Evolutionary conservation across 2,329 filamentous ascomycete genomes (phyloP).

Genomic region (Xylariaceae sp.): DNA sequence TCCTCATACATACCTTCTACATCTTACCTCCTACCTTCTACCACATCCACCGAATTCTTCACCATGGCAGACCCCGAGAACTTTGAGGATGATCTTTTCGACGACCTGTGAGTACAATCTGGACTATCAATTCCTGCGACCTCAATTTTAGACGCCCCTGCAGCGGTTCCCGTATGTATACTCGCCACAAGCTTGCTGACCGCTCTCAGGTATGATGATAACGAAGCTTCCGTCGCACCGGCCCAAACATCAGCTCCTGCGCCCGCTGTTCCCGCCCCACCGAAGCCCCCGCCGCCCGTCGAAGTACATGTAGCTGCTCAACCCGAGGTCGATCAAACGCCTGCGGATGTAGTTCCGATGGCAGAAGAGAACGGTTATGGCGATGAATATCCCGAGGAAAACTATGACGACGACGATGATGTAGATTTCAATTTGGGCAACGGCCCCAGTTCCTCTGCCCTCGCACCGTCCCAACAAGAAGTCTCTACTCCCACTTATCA

Average conservation of each 20-base stretch:
- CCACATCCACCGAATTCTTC: conserved; percentile 18
- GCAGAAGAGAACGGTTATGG: conserved; percentile 39
- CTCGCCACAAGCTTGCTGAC: conserved; percentile 8
- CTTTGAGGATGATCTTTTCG: conserved; percentile 92
- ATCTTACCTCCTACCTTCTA: too few species aligned
- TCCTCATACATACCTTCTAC: too few species aligned
- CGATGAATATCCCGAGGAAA: conserved; percentile 48
- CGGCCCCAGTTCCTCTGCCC: conserved; percentile 36
- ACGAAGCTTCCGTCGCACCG: conserved; percentile 53
- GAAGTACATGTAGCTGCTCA: conserved; percentile 40
- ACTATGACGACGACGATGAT: conserved; percentile 58
- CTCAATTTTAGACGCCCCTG: neutral
- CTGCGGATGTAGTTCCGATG: conserved; percentile 33
- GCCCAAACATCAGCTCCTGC: conserved; percentile 34
- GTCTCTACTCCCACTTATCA: conserved; percentile 36
- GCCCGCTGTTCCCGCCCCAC: conserved; percentile 27
- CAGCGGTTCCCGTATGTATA: neutral
- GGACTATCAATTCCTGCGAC: neutral
- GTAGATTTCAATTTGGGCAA: conserved; percentile 62
- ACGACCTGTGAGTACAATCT: conserved; percentile 74
- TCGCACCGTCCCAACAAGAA: conserved; percentile 39
- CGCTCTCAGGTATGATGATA: conserved; percentile 64
- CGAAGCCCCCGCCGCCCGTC: conserved; percentile 30
- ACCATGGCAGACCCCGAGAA: conserved; percentile 80
- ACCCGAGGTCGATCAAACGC: conserved; percentile 37